Base-by-base conservation (phyloP, 441 rosid genomes). In the Eruca vesicaria region DNA sequence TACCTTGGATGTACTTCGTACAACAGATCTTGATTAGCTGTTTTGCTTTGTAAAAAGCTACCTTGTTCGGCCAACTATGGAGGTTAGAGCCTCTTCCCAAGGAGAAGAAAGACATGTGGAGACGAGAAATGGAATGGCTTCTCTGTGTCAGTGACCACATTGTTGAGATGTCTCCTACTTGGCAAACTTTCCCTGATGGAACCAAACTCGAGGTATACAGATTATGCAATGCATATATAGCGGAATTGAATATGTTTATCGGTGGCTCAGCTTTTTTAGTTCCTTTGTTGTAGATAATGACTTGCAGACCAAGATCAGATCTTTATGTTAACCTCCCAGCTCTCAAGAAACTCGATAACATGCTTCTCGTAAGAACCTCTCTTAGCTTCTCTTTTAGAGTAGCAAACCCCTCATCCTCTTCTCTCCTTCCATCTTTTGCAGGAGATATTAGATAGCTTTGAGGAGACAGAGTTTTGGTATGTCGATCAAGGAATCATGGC, bases 111-210 rank as follows among this genome's bases (percentile, higher is more conserved):
- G 83, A 89, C 21, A 96, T 91, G 98, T 96, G 99, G 99, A 80
- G 89, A 80, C 88, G 99, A 80, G 99, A 96, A 83, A 96, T 94
- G 97, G 94, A 92, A 69, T 94, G 98, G 93, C 89, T 96, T 76
- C 96, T 96, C 45, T 86, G 88, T 71, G 95, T 94, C 29, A 90
- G 96, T 71, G 96, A 94, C 80, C 97, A 94, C 86, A 94, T 96
- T 72, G 99, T 96, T 1, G 98, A 96, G 83, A 84, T 94, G 84
- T 82, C 82, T 20, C 98, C 99, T 0, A 84, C 97, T 63, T 92
- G 89, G 94, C 98, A 96, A 83, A 90, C 94, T 1, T 94, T 94
- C 75, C 97, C 98, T 0, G 98, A 94, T 79, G 98, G 98, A 73
- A 87, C 84, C 81, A 91, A 92, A 83, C 92, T 92, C 20, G 99